Evolutionary conservation across 2,329 filamentous ascomycete genomes (phyloP), one percentile per base, ranked within the genome.

Genomic region (Penicillium sp.): DNA sequence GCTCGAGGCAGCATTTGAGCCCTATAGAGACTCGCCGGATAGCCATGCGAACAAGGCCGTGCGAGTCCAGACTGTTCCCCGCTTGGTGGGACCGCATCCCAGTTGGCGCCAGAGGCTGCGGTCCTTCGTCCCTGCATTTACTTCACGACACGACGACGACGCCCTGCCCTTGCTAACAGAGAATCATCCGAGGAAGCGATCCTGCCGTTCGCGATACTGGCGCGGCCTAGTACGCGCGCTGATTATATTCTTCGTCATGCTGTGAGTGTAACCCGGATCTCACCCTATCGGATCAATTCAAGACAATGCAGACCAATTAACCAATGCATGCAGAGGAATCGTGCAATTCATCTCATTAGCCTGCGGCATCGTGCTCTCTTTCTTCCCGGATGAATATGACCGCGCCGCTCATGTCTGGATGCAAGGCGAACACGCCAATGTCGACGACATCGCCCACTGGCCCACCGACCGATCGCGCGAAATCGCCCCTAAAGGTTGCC

Each of bases 381-480:
- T 74, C 58, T 72, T 75, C 52, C 70, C 72, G 2, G 67, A 71
- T 39, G 69, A 74, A 42, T 61, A 72, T 41, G 70, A 73, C 47
- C 64, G 64, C 20, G 65, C 65, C 42, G 61, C 67, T 35, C 57
- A 62, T 28, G 53, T 51, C 38, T 80, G 76, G 75, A 72, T 68
- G 31, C 61, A 66, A 12, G 35, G 66, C 8, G 66, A 69, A 29
- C 59, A 72, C 20, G 67, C 66, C 13, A 62, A 67, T 46, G 66
- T 67, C 6, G 63, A 70, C 47, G 71, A 73, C 24, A 61, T 71
- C 6, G 54, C 47, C 9, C 66, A 62, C 49, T 75, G 71, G 71
- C 72, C 77, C 0, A 72, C 76, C 1, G 76, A 79, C 58, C 69
- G 76, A 53, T 79, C 77, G 3, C 72, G 71, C 20, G 75, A 77